Conservation (phyloP, 345 rosid genomes). For the Nephelium lappaceum region DNA sequence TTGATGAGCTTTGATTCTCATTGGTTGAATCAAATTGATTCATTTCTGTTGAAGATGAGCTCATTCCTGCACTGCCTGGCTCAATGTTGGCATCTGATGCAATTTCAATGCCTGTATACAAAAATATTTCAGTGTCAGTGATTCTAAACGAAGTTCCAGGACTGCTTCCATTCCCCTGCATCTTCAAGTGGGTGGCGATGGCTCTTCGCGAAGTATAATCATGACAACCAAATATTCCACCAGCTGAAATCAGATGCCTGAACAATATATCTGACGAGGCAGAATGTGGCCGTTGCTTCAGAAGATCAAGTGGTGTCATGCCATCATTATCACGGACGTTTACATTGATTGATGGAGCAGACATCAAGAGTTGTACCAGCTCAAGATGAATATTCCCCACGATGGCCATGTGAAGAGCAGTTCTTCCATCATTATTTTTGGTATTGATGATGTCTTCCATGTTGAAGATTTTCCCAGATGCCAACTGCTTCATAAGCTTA, state of each 20-base stretch:
- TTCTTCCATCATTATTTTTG: slow-evolving; percentile 64
- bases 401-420: slow-evolving; percentile 87
- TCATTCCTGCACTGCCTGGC: slow-evolving; percentile 42
- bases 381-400: slow-evolving; percentile 62
- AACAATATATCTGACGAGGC: slow-evolving; percentile 68
- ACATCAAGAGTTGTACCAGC: slow-evolving; percentile 70
- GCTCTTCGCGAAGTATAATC: slow-evolving; percentile 61
- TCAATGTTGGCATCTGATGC: slow-evolving; percentile 45
- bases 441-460: slow-evolving; percentile 55
- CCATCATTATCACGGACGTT: slow-evolving; percentile 65
- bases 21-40: slow-evolving; percentile 41
- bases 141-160: slow-evolving; percentile 82
- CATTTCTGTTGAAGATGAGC: slow-evolving; percentile 54
- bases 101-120: slow-evolving; percentile 56
- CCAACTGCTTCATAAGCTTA: slow-evolving; percentile 64
- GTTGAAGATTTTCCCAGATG: slow-evolving; percentile 34
- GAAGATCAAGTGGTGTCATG: slow-evolving; percentile 85
- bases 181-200: slow-evolving; percentile 68
- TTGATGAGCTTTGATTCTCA: slow-evolving; percentile 40
- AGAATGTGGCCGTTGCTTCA: slow-evolving; percentile 61
- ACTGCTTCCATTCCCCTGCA: slow-evolving; percentile 62
- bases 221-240: slow-evolving; percentile 62
- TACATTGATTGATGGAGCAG: slow-evolving; percentile 61
- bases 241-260: slow-evolving; percentile 72
- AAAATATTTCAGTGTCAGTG: slow-evolving; percentile 70